phyloP scores from a whole-genome alignment of 768 basidiomycete species.

The Erythrobasidium yunnanense region DNA sequence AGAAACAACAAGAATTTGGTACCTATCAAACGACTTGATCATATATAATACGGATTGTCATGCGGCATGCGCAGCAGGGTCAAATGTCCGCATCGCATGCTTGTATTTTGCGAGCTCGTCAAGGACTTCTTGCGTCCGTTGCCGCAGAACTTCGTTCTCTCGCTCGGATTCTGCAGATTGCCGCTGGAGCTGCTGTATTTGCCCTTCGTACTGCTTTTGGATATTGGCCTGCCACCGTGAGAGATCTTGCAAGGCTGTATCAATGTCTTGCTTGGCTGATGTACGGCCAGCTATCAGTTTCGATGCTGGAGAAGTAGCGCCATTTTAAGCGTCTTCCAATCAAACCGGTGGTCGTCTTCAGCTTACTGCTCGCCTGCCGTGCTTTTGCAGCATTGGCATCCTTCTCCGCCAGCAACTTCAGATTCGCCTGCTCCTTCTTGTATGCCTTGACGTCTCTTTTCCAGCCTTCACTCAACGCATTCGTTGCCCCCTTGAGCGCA shows the following conservation, averaged over 20 bases:
- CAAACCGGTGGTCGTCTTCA: no score
- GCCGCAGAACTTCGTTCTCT: not conserved
- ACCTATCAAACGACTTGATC: no score
- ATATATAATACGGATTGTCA: no score
- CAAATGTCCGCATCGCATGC: constrained; percentile 18
- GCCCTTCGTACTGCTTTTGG: not conserved
- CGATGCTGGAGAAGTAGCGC: not conserved
- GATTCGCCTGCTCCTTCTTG: constrained; percentile 5
- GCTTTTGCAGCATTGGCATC: constrained; percentile 17
- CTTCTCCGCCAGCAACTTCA: constrained; percentile 9
- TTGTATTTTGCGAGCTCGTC: constrained; percentile 21
- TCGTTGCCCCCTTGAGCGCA: not conserved
- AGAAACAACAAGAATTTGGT: no score
- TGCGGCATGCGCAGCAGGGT: not conserved
- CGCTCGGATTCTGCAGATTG: not conserved
- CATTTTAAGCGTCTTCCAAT: no score
- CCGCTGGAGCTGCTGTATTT: not conserved
- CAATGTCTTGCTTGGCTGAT: constrained; percentile 13
- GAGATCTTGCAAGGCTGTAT: not conserved
- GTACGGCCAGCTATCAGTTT: not conserved
- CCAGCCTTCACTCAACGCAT: constrained; percentile 1
- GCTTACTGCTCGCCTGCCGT: constrained; percentile 9
- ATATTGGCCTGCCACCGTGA: not conserved
- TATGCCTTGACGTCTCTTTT: constrained; percentile 1
- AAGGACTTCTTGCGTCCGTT: constrained; percentile 7